These are phyloP conservation scores for Sphagnum contortum DNA, from an alignment of 225 moss, liverwort and hornwort genomes.

Conservation along the genomic window DNA sequence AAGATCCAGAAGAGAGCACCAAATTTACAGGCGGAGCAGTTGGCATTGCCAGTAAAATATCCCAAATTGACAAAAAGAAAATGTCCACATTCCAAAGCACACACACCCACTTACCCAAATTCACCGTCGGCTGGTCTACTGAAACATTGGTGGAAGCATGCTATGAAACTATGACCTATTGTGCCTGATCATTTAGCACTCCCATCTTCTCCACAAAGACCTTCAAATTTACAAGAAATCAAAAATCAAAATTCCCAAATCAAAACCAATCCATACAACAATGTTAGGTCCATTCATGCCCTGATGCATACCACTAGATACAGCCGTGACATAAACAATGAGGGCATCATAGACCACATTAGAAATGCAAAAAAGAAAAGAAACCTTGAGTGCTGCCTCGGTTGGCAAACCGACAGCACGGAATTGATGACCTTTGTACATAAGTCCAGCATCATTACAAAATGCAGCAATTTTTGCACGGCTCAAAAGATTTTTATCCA, in stretches of 20 bases:
- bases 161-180: constrained; percentile 25
- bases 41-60: too few species aligned
- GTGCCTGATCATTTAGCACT: constrained; percentile 49
- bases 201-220: constrained; percentile 96
- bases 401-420: constrained; percentile 83
- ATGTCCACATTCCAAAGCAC: too few species aligned
- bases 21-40: too few species aligned
- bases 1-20: too few species aligned
- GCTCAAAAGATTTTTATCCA: constrained; percentile 63
- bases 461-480: constrained; percentile 66
- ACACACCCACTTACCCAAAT: constrained; percentile 21
- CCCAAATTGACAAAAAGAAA: too few species aligned
- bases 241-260: not conserved
- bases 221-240: constrained; percentile 17
- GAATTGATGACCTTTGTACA: constrained; percentile 55
- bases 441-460: constrained; percentile 85
- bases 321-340: too few species aligned
- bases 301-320: too few species aligned
- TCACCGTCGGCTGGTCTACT: constrained; percentile 12
- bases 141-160: constrained; percentile 16
- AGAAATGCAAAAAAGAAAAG: not conserved
- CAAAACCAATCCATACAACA: not conserved
- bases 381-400: constrained; percentile 88
- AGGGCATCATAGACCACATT: too few species aligned
- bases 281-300: not conserved